Conservation (phyloP, 2,329 filamentous ascomycete species). For the Fonsecaea nubica region DNA sequence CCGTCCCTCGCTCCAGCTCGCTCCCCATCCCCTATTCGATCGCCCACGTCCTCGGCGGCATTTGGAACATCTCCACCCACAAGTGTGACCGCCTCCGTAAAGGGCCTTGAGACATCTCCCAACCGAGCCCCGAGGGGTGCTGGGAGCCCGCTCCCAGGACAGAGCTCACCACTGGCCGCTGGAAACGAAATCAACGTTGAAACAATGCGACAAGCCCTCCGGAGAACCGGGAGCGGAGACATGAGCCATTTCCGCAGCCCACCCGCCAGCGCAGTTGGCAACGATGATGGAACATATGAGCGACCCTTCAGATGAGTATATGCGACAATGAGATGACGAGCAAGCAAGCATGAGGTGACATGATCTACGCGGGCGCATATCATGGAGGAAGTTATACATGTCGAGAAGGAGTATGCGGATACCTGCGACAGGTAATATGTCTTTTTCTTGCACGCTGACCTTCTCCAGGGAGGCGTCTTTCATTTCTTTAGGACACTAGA, state of each 20-base stretch:
- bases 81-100: conserved; percentile 76
- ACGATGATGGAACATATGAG: conserved; percentile 42
- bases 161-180: conserved; percentile 59
- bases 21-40: conserved; percentile 80
- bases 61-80: conserved; percentile 74
- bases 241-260: conserved; percentile 57
- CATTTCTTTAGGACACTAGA: conserved; percentile 20
- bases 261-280: conserved; percentile 44
- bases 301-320: conserved; percentile 34
- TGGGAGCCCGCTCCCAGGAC: conserved; percentile 65
- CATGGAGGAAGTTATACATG: conserved; percentile 25
- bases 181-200: conserved; percentile 82
- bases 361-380: conserved; percentile 36
- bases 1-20: conserved; percentile 49
- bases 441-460: conserved; percentile 11
- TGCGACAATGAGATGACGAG: conserved; percentile 14
- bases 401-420: not conserved
- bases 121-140: conserved; percentile 61
- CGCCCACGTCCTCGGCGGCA: conserved; percentile 75
- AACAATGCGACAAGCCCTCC: conserved; percentile 89
- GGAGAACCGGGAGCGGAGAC: conserved; percentile 84
- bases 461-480: conserved; percentile 6
- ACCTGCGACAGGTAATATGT: conserved; percentile 9
- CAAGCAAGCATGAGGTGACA: conserved; percentile 17
- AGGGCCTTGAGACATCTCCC: conserved; percentile 75